Evolutionary conservation across 306 rosid genomes (phyloP).

Genomic region (Casuarina glauca): DNA sequence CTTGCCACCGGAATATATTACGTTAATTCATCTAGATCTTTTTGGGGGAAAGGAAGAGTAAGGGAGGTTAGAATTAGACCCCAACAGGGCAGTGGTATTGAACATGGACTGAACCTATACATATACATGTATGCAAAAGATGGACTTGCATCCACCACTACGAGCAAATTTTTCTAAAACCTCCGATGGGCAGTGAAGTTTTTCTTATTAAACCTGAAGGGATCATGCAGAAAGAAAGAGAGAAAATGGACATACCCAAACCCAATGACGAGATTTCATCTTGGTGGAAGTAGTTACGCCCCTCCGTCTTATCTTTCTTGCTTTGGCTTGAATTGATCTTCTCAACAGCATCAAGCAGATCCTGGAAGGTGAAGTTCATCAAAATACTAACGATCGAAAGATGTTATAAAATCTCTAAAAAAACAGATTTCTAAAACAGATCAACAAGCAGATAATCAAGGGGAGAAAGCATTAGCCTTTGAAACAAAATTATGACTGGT

Average conservation of each 20-base stretch:
- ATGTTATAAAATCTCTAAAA: background rate
- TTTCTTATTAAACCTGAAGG: background rate
- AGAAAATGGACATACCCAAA: slow-evolving; percentile 50
- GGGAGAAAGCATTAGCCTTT: background rate
- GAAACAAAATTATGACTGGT: background rate
- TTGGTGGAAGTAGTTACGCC: slow-evolving; percentile 60
- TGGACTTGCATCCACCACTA: background rate
- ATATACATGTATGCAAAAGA: background rate
- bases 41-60: too few species aligned
- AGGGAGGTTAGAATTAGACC: too few species aligned
- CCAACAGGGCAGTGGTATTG: too few species aligned
- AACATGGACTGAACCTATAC: too few species aligned
- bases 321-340: slow-evolving; percentile 73
- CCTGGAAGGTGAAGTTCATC: slow-evolving; percentile 43
- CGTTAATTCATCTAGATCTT: too few species aligned
- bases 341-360: slow-evolving; percentile 73
- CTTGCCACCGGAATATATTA: too few species aligned
- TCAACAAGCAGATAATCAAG: background rate
- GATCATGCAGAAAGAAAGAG: background rate
- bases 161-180: background rate
- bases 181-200: background rate
- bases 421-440: background rate
- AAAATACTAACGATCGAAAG: background rate
- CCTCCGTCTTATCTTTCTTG: slow-evolving; percentile 47
- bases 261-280: slow-evolving; percentile 77